Percentiles rank a stretch among this genome's conserved stretches.
These are phyloP conservation scores for Tothia fuscella DNA, from an alignment of 2,329 filamentous ascomycete species.

Conservation along the genomic window DNA sequence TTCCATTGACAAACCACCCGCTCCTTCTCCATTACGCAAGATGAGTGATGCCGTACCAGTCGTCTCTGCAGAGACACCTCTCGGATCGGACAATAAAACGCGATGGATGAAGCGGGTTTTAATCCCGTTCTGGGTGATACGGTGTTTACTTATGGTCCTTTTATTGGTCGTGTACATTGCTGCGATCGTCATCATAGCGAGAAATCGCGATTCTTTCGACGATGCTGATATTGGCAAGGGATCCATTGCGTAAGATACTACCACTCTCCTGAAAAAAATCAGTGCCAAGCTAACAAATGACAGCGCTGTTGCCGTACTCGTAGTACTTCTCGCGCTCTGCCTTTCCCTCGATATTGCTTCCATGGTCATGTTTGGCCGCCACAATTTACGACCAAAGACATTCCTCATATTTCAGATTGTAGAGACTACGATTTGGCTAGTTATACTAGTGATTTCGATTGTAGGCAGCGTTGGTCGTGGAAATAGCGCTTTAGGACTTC, in stretches of 20 bases:
- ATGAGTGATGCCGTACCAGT: too few relatives aligned
- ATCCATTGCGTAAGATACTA: background rate
- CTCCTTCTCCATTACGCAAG: too few relatives aligned
- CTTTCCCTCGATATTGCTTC: slow-evolving; percentile 24
- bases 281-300: background rate
- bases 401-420: slow-evolving; percentile 33
- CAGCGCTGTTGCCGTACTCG: slow-evolving; percentile 17
- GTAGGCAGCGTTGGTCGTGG: slow-evolving; percentile 14
- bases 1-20: too few relatives aligned
- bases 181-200: slow-evolving; percentile 16
- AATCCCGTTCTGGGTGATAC: slow-evolving; percentile 25
- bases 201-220: background rate
- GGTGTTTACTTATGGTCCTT: slow-evolving; percentile 23
- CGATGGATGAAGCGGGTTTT: slow-evolving; percentile 27
- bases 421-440: slow-evolving; percentile 25
- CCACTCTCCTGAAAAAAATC: background rate
- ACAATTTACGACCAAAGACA: slow-evolving; percentile 20
- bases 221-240: background rate
- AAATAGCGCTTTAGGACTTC: slow-evolving; percentile 10
- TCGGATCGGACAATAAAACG: too few relatives aligned
- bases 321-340: slow-evolving; percentile 22
- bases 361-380: slow-evolving; percentile 23
- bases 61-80: too few relatives aligned
- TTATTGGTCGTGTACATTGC: slow-evolving; percentile 20
- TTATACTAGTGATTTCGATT: slow-evolving; percentile 22